These are phyloP conservation scores for Cochlearia excelsa DNA, from an alignment of 345 rosid species.

Conservation along the genomic window DNA sequence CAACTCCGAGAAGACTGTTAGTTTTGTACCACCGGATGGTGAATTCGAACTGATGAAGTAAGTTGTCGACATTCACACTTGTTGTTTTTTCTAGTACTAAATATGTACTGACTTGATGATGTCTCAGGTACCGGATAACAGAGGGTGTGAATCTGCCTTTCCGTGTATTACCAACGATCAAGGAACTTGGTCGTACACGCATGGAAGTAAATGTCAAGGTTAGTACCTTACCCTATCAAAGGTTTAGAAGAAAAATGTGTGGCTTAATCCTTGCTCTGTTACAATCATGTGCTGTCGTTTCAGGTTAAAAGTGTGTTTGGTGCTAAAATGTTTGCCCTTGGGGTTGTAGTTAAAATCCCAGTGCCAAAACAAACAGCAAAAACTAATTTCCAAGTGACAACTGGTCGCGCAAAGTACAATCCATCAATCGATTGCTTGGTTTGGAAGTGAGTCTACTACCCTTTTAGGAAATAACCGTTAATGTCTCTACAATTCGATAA, in stretches of 20 bases:
- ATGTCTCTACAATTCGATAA: neutral
- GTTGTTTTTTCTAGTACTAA: neutral
- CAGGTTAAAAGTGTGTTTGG: conserved; percentile 99
- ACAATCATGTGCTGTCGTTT: conserved; percentile 33
- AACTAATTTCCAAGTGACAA: conserved; percentile 93
- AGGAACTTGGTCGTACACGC: conserved; percentile 98
- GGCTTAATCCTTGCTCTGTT: conserved; percentile 18
- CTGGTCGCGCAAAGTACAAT: conserved; percentile 96
- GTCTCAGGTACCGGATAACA: conserved; percentile 80
- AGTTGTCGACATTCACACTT: conserved; percentile 29
- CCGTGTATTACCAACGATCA: conserved; percentile 92
- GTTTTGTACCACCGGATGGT: conserved; percentile 99
- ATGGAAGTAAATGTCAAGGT: conserved; percentile 99
- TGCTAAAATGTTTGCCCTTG: conserved; percentile 99
- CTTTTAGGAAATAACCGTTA: neutral
- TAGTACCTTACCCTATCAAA: conserved; percentile 25
- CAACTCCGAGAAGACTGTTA: conserved; percentile 96
- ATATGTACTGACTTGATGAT: conserved; percentile 15
- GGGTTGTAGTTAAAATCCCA: conserved; percentile 95
- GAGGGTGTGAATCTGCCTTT: conserved; percentile 99
- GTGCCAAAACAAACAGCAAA: conserved; percentile 99
- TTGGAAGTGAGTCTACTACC: conserved; percentile 80
- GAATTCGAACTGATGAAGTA: conserved; percentile 99
- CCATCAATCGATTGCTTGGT: conserved; percentile 94
- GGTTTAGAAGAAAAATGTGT: neutral